Conservation (phyloP, 2,329 filamentous ascomycete species). For the Aureobasidium sp. region DNA sequence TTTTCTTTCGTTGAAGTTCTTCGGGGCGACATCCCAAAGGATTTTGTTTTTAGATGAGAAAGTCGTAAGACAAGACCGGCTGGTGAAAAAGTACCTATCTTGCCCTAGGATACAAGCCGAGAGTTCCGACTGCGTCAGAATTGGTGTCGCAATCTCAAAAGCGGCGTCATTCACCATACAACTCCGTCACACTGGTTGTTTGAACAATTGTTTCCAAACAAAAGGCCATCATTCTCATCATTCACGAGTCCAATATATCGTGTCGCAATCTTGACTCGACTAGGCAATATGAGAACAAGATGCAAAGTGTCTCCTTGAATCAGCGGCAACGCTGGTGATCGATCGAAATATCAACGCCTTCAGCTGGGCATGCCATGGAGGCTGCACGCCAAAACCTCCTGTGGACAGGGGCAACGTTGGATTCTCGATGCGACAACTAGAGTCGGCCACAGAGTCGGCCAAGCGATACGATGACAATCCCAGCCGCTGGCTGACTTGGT, state of each 20-base stretch:
- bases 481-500: background rate
- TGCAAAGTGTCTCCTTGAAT: background rate
- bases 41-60: background rate
- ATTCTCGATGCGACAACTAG: background rate
- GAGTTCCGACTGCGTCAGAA: background rate
- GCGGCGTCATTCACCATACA: background rate
- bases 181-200: background rate
- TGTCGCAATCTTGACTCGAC: background rate
- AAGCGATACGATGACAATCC: background rate
- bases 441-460: background rate
- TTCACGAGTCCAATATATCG: background rate
- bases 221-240: no score
- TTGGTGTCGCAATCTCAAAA: background rate
- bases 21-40: background rate
- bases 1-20: background rate
- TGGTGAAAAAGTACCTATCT: background rate
- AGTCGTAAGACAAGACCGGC: background rate
- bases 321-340: background rate
- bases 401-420: background rate
- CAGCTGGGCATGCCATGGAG: conserved; percentile 1
- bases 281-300: background rate
- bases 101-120: background rate
- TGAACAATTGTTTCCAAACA: background rate
- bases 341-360: background rate
- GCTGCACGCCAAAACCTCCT: background rate